These are phyloP conservation scores for Leccinum broughii DNA, from an alignment of 768 basidiomycete genomes.

Conservation along the genomic window DNA sequence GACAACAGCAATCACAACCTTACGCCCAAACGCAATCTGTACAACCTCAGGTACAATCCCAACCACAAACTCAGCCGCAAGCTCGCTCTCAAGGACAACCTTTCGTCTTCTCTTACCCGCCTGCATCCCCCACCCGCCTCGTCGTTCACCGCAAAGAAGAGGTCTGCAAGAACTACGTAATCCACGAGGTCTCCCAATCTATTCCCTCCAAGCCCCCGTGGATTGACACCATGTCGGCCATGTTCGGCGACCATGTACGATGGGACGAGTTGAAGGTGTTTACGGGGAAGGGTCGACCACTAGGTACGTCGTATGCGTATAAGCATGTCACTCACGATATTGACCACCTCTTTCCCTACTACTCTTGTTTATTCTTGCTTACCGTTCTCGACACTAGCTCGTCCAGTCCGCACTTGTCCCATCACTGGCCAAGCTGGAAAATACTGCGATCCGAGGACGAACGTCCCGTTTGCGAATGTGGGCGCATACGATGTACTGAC, in stretches of 20 bases:
- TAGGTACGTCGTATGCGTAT: slow-evolving; percentile 43
- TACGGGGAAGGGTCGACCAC: slow-evolving; percentile 61
- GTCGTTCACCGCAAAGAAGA: slow-evolving; percentile 44
- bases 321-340: not conserved
- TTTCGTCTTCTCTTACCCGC: slow-evolving; percentile 11
- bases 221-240: slow-evolving; percentile 73
- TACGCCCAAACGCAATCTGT: not conserved
- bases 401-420: slow-evolving; percentile 64
- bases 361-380: not conserved
- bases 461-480: slow-evolving; percentile 74
- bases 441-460: slow-evolving; percentile 80
- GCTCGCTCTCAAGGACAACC: not conserved
- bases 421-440: slow-evolving; percentile 77
- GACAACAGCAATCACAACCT: slow-evolving; percentile 1
- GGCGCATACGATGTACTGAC: slow-evolving; percentile 66
- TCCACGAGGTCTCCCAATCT: slow-evolving; percentile 59
- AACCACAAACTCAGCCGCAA: not conserved
- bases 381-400: slow-evolving; percentile 36
- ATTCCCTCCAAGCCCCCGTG: slow-evolving; percentile 53
- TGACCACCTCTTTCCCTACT: not conserved
- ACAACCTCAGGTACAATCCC: not conserved
- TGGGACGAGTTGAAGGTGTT: slow-evolving; percentile 77
- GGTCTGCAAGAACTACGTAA: slow-evolving; percentile 66
- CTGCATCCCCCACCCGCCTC: slow-evolving; percentile 12
- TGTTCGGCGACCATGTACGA: slow-evolving; percentile 83